Evolutionary conservation across 768 basidiomycete species (phyloP).

Genomic region (Amanita pallidorosea): DNA sequence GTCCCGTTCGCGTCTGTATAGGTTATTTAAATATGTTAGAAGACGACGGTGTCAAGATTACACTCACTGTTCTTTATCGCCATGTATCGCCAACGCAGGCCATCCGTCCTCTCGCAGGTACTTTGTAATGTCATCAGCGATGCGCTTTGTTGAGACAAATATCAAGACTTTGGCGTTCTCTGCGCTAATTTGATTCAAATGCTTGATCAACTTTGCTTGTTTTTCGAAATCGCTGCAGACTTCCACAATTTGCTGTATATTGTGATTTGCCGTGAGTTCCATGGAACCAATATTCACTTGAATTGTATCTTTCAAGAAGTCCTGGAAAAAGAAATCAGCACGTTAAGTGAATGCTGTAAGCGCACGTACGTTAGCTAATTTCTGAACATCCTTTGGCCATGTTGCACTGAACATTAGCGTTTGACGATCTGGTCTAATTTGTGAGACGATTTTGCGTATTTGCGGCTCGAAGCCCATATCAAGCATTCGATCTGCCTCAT

Average conservation of each 20-base stretch:
- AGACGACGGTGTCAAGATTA: neutral
- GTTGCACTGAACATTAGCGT: conserved; percentile 99
- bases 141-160: conserved; percentile 95
- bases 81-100: conserved; percentile 99
- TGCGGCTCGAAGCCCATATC: conserved; percentile 99
- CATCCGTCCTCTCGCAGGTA: conserved; percentile 96
- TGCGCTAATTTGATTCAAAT: conserved; percentile 90
- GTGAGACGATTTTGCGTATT: conserved; percentile 94
- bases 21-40: neutral
- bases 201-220: conserved; percentile 90
- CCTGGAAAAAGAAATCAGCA: conserved; percentile 30
- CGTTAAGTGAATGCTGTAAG: neutral
- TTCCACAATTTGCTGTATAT: conserved; percentile 92
- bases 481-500: conserved; percentile 99
- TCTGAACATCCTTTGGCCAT: conserved; percentile 99
- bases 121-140: conserved; percentile 98
- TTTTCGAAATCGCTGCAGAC: conserved; percentile 98
- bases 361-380: conserved; percentile 69
- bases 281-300: conserved; percentile 99
- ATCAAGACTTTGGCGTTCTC: conserved; percentile 99
- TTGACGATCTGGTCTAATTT: conserved; percentile 97
- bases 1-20: conserved; percentile 83
- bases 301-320: conserved; percentile 93
- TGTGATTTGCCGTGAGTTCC: conserved; percentile 97
- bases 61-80: conserved; percentile 95